Evolutionary conservation across 176 grass and related monocot species (phyloP), one percentile per base, ranked within the genome.

Genomic region (Phyllostachys edulis): DNA sequence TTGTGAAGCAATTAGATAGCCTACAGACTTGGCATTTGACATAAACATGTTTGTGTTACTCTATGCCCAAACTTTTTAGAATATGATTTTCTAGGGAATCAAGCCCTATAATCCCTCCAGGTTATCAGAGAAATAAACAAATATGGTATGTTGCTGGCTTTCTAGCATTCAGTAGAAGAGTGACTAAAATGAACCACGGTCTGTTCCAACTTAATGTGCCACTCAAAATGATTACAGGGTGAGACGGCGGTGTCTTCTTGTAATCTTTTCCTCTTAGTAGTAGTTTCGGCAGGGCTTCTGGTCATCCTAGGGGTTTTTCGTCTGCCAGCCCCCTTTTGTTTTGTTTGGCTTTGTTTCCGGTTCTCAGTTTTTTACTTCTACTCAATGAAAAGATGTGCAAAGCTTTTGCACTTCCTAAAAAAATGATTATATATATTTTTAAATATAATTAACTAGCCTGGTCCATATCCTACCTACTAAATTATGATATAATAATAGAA

Each of bases 191-290:
- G 34, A 73, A 73, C 34, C 54, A 56, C 0, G 18, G 54, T 56
- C 18, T 2, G 1, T 32, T 42, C 51, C 18, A 72, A 64, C 9
- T 72, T 63, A 72, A 16, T 18, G 32, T 12, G 32, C 7, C 51
- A 61, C 40, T 50, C 26, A 63, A 61, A 80, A 29, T 79, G 9
- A 86, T 77, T 80, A n/a, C n/a, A n/a, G n/a, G n/a, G n/a, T n/a
- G n/a, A n/a, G n/a, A n/a, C n/a, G n/a, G n/a, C n/a, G n/a, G n/a
- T n/a, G n/a, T n/a, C n/a, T n/a, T n/a, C n/a, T n/a, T n/a, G n/a
- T n/a, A n/a, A n/a, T n/a, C n/a, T n/a, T n/a, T n/a, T n/a, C n/a
- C n/a, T n/a, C n/a, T n/a, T n/a, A n/a, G n/a, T n/a, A n/a, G n/a
- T n/a, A n/a, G n/a, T n/a, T n/a, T n/a, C n/a, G n/a, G n/a, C n/a